Evolutionary conservation across 2,329 filamentous ascomycete genomes (phyloP).

Genomic region (Elsinoe ampelina): DNA sequence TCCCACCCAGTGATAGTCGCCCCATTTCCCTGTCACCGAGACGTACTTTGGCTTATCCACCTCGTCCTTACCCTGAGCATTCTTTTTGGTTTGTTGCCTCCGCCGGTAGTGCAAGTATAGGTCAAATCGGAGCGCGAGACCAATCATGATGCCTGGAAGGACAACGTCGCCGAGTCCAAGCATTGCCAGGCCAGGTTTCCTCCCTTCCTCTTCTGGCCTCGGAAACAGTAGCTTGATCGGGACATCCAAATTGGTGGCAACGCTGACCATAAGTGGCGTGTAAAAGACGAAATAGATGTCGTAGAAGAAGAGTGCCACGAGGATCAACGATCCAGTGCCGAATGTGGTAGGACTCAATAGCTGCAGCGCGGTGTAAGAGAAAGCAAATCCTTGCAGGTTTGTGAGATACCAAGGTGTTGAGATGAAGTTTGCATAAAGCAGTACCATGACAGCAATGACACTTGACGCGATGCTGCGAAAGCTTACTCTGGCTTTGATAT

Average conservation of each 20-base stretch:
- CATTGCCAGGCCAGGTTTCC: slow-evolving; percentile 51
- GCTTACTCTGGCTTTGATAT: slow-evolving; percentile 44
- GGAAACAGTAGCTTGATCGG: slow-evolving; percentile 88
- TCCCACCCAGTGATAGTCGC: slow-evolving; percentile 66
- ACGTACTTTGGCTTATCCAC: slow-evolving; percentile 34
- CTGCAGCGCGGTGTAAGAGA: slow-evolving; percentile 74
- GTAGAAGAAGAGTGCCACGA: slow-evolving; percentile 79
- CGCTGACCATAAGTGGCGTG: slow-evolving; percentile 76
- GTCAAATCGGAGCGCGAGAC: slow-evolving; percentile 82
- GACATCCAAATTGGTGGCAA: slow-evolving; percentile 81
- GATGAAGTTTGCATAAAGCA: slow-evolving; percentile 56
- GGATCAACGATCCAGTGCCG: slow-evolving; percentile 65
- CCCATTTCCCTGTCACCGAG: slow-evolving; percentile 62
- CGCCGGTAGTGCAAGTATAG: slow-evolving; percentile 72
- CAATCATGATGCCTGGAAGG: slow-evolving; percentile 83
- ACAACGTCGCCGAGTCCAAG: slow-evolving; percentile 92
- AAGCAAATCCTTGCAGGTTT: slow-evolving; percentile 77
- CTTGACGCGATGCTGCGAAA: slow-evolving; percentile 48
- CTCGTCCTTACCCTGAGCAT: slow-evolving; percentile 24
- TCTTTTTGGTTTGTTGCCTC: slow-evolving; percentile 41
- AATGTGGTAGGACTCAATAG: slow-evolving; percentile 86
- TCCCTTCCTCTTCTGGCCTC: slow-evolving; percentile 44
- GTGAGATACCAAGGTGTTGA: slow-evolving; percentile 61
- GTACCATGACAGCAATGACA: slow-evolving; percentile 44
- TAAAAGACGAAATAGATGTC: slow-evolving; percentile 91